Evolutionary conservation across 768 basidiomycete genomes (phyloP), one percentile per base, ranked within the genome.

Genomic region (Brasilioporus rufonigricans): DNA sequence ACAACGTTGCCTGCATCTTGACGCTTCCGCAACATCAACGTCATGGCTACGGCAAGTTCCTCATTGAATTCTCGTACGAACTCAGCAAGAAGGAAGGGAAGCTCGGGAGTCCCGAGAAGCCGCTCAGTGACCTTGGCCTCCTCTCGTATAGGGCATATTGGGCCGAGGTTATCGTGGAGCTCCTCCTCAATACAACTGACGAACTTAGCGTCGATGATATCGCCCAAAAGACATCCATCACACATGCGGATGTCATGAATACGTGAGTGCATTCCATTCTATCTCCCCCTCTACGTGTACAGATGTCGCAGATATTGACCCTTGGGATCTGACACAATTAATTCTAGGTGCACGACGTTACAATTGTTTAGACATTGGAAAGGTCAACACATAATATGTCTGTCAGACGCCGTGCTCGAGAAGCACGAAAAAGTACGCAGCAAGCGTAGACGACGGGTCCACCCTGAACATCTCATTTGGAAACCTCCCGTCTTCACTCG

Each of bases 21-120:
- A 94, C 97, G n/a, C 81, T 99, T 39, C 97, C 97, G 6, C 97
- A 99, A 68, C 92, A 98, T 68, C 97, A 99, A 71, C 88, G 96
- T 32, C 87, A 91, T 68, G 95, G 95, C 6, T 97, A 93, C 70
- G 97, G 97, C 53, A 92, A 93, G 70, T 76, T 98, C 26, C 77
- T 99, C 35, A 99, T 99, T 71, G 93, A 98, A 67, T 99, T 99
- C 69, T 96, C 93, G 1, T 99, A 98, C 75, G 94, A 98, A 66
- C 82, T 98, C 33, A 93, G 89, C 78, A 98, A 98, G 79, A 88
- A 89, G 64, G 97, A 99, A 71, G 86, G 87, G 53, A 98, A 96
- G 69, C 83, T 94, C 11, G 97, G 97, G 18, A 93, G 91, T 66
- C 97, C 97, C 5, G 97, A 99, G 79, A 99, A 99, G 71, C 97